Evolutionary conservation across 176 grass and related monocot species (phyloP), one percentile per base, ranked within the genome.

Genomic region (Musa beccarii): DNA sequence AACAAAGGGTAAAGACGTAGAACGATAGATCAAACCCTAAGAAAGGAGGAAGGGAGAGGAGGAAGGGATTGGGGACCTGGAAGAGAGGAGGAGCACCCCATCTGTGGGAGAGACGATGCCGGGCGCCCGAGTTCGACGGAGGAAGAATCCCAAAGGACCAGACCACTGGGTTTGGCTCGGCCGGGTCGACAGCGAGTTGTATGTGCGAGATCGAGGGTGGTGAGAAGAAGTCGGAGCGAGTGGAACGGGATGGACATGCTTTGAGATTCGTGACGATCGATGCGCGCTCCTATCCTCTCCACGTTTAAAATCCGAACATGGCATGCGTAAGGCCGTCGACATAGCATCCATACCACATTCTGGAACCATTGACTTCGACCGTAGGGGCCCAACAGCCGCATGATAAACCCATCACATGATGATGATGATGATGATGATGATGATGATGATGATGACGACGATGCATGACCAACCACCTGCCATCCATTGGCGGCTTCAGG

Each of bases 11-110:
- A 0, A 70, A 70, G 20, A 26, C 34, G 34, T 4, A 43, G 34
- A 43, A 43, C 4, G 63, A 28, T 26, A 49, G 3, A 19, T 16
- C 29, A 70, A 21, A 51, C 34, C 68, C 25, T 51, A 51, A 4
- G 14, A 51, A 4, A n/a, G n/a, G 68, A 28, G 29, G 21, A 50
- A 70, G 8, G 16, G 8, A 51, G 10, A 49, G 14, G 68, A 28
- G 29, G 72, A 74, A 28, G 12, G 53, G 14, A 28, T n/a, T 9
- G 13, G 8, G 14, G 20, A 74, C 72, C 72, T 74, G 53, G 53
- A 74, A 74, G 72, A 28, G 72, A 74, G 52, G 21, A 74, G 22
- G 52, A 53, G 72, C 72, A 74, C 10, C 72, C 72, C 72, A 74
- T 74, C 52, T 53, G 72, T 10, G 72, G 72, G 13, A 56, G 52